Base-by-base conservation (phyloP, 768 basidiomycete species). In the Dictyophora rubrovolvata region DNA sequence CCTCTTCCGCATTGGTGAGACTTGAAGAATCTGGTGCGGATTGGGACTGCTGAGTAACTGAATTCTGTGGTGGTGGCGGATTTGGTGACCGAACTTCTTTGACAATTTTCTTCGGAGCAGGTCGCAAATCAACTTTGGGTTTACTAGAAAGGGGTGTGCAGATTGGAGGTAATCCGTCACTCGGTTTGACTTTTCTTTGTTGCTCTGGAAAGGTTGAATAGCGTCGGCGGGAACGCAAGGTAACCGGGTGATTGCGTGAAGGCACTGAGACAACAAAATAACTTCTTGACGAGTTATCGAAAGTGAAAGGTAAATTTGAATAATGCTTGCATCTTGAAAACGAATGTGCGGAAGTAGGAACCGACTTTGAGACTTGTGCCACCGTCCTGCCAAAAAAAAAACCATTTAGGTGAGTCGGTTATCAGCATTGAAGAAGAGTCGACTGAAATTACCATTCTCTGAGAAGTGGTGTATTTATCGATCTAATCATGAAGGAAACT, bases 71-170 rank as follows among this genome's bases (percentile, higher is more conserved):
- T 61, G 67, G 51, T 55, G 12, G 71, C 58, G 49, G 70, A 65
- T 0, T 71, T 73, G 55, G 17, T 4, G 22, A 2, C n/a, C 55
- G 55, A 9, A 23, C 18, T 51, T 59, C 49, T 42, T 20, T 34
- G n/a, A 23, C 20, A 10, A 37, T 11, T 60, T 81, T 83, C 53
- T 85, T 71, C 23, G 86, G 87, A 1, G 73, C 81, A 1, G 87
- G 87, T 21, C 81, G 79, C 16, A 87, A 72, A 60, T 85, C 82
- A 53, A 86, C 71, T 68, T 82, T 79, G 49, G 67, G 69, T 59
- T 73, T 77, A 6, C 68, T 65, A 56, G 65, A 46, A 5, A 68
- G 17, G 55, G 61, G 9, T n/a, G 48, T 5, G 49, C 49, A 12
- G 3, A 51, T 18, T 10, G 49, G 48, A 20, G 49, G 48, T 20